phyloP scores from a whole-genome alignment of 306 rosid genomes.

The Lathyrus oleraceus region DNA sequence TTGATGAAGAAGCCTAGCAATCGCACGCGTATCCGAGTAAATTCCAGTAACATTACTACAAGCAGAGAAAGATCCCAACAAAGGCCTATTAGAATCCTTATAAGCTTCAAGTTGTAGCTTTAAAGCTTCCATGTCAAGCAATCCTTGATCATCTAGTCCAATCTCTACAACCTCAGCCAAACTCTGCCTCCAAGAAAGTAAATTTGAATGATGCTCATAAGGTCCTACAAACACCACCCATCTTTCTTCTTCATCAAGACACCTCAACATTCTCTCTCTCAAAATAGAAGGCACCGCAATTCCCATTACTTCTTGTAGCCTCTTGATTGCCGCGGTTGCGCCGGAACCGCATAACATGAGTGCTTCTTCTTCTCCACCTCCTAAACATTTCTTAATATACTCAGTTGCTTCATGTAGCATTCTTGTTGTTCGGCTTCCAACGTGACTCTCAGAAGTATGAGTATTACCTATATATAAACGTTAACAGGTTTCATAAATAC shows the following conservation, averaged over 20 bases:
- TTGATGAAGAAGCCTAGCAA: constrained; percentile 70
- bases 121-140: constrained; percentile 58
- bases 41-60: constrained; percentile 92
- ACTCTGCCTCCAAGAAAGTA: constrained; percentile 86
- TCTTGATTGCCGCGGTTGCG: constrained; percentile 74
- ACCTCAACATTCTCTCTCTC: constrained; percentile 48
- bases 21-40: constrained; percentile 57
- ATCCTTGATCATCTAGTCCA: constrained; percentile 60
- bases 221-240: constrained; percentile 94
- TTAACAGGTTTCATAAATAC: neutral
- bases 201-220: constrained; percentile 81
- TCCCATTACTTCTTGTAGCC: constrained; percentile 88
- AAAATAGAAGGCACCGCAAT: constrained; percentile 60
- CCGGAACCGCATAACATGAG: constrained; percentile 80
- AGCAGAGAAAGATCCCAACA: constrained; percentile 86
- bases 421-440: constrained; percentile 73
- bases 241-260: constrained; percentile 47
- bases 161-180: constrained; percentile 78
- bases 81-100: constrained; percentile 51
- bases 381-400: constrained; percentile 72
- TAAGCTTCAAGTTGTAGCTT: constrained; percentile 48
- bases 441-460: constrained; percentile 75
- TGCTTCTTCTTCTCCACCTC: constrained; percentile 61
- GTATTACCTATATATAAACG: constrained; percentile 54
- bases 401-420: constrained; percentile 52